Evolutionary conservation across 345 rosid species (phyloP).

Genomic region (Cardiospermum halicacabum): DNA sequence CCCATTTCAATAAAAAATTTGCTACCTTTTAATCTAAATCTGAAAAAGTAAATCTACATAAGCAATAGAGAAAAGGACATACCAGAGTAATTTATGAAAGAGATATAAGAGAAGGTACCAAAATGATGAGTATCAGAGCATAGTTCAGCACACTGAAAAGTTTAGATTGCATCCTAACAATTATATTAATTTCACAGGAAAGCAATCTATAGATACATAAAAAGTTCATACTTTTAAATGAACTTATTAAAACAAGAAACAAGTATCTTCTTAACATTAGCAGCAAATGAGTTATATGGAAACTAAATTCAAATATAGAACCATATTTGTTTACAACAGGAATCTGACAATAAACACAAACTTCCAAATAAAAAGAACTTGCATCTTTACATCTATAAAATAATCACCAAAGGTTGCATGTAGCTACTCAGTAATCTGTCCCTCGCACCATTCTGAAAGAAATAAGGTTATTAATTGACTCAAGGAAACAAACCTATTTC

Average conservation of each 20-base stretch:
- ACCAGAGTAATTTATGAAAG: slow-evolving; percentile 61
- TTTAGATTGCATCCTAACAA: too few species aligned
- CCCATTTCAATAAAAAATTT: slow-evolving; percentile 13
- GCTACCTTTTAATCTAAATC: not conserved
- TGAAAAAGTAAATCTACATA: not conserved
- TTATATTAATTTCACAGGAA: not conserved
- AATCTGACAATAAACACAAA: not conserved
- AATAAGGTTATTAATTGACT: slow-evolving; percentile 15
- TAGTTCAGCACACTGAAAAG: not conserved
- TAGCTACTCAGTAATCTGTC: slow-evolving; percentile 87
- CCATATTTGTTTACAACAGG: not conserved
- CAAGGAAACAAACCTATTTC: too few species aligned
- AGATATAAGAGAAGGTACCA: too few species aligned
- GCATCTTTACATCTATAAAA: slow-evolving; percentile 92
- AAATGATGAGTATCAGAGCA: too few species aligned
- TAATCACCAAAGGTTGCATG: slow-evolving; percentile 96
- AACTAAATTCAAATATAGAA: not conserved
- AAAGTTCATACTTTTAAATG: not conserved
- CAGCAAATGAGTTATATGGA: not conserved
- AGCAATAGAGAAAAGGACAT: slow-evolving; percentile 13
- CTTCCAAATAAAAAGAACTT: slow-evolving; percentile 31
- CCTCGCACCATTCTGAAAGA: slow-evolving; percentile 91
- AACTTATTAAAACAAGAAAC: not conserved
- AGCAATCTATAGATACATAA: not conserved
- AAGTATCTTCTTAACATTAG: not conserved